phyloP scores from a whole-genome alignment of 768 basidiomycete genomes.

The Pisolithus tinctorius region DNA sequence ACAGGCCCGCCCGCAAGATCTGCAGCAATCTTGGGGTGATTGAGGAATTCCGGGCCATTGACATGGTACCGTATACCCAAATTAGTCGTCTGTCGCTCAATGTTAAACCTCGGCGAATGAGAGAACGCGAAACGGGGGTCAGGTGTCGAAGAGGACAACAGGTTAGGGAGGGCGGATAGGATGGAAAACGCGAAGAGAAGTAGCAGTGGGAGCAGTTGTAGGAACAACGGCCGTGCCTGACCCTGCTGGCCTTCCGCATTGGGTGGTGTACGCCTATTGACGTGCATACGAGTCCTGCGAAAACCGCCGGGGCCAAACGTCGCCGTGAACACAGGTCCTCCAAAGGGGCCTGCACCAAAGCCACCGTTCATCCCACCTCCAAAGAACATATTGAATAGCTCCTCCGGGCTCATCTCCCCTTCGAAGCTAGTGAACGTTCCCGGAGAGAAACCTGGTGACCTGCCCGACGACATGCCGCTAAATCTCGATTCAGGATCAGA shows the following conservation, averaged over 20 bases:
- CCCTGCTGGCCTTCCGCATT: slow-evolving; percentile 32
- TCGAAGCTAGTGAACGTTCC: slow-evolving; percentile 57
- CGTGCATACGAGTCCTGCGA: slow-evolving; percentile 53
- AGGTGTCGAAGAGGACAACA: slow-evolving; percentile 65
- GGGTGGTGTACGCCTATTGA: slow-evolving; percentile 31
- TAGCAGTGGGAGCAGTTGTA: slow-evolving; percentile 81
- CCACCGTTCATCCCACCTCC: slow-evolving; percentile 55
- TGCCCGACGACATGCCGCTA: slow-evolving; percentile 55
- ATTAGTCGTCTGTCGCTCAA: slow-evolving; percentile 63
- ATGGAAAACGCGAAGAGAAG: slow-evolving; percentile 81
- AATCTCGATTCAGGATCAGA: slow-evolving; percentile 85
- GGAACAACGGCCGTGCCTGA: slow-evolving; percentile 51
- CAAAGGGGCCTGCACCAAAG: slow-evolving; percentile 49
- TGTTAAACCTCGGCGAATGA: slow-evolving; percentile 51
- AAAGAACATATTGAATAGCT: slow-evolving; percentile 98
- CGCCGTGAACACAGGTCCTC: slow-evolving; percentile 59
- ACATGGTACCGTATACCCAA: slow-evolving; percentile 81
- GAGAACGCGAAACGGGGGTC: slow-evolving; percentile 79
- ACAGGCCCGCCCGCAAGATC: slow-evolving; percentile 48
- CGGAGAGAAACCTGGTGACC: slow-evolving; percentile 43
- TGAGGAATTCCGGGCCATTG: slow-evolving; percentile 65
- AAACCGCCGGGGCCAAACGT: slow-evolving; percentile 82
- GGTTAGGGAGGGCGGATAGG: slow-evolving; percentile 68
- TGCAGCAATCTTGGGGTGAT: slow-evolving; percentile 69
- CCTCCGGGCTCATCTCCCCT: slow-evolving; percentile 89